Percentiles rank a stretch among this genome's conserved stretches.
Conservation (phyloP, 257 asterid species). For the Ehretia macrophylla region DNA sequence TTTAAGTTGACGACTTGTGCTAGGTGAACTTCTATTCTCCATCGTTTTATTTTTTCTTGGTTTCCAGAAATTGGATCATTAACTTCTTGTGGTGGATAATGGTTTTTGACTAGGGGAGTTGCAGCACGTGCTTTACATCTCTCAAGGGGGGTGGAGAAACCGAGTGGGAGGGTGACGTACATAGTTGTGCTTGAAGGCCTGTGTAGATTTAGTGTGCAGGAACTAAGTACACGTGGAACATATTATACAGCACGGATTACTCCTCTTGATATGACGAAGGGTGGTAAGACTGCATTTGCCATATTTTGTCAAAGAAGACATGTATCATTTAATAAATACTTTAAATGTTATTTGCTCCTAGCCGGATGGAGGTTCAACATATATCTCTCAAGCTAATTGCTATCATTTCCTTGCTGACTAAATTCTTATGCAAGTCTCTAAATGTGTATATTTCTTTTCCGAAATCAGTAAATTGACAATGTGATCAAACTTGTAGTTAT, state of each 20-base stretch:
- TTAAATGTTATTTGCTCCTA: too few species aligned
- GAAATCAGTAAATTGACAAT: too few species aligned
- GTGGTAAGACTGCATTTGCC: constrained; percentile 52
- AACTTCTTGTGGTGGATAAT: not conserved
- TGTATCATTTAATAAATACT: too few species aligned
- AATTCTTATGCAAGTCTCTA: too few species aligned
- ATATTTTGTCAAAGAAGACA: too few species aligned
- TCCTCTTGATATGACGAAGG: constrained; percentile 80
- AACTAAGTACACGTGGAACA: constrained; percentile 93
- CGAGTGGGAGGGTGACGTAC: constrained; percentile 98
- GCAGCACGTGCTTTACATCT: constrained; percentile 98
- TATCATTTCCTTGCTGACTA: too few species aligned
- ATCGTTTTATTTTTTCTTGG: constrained; percentile 5
- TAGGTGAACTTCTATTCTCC: not conserved
- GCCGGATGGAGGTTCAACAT: too few species aligned
- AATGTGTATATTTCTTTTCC: too few species aligned
- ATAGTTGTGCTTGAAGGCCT: constrained; percentile 94
- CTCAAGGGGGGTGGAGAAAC: constrained; percentile 98
- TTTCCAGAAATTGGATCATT: constrained; percentile 12
- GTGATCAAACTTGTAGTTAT: too few species aligned
- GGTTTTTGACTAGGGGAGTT: constrained; percentile 56
- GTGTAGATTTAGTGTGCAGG: constrained; percentile 96
- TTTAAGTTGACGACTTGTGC: not conserved
- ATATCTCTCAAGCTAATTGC: too few species aligned
- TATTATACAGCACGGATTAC: constrained; percentile 94